These are phyloP conservation scores for Neurospora sp. DNA, from an alignment of 495 filamentous ascomycete genomes.

Conservation along the genomic window DNA sequence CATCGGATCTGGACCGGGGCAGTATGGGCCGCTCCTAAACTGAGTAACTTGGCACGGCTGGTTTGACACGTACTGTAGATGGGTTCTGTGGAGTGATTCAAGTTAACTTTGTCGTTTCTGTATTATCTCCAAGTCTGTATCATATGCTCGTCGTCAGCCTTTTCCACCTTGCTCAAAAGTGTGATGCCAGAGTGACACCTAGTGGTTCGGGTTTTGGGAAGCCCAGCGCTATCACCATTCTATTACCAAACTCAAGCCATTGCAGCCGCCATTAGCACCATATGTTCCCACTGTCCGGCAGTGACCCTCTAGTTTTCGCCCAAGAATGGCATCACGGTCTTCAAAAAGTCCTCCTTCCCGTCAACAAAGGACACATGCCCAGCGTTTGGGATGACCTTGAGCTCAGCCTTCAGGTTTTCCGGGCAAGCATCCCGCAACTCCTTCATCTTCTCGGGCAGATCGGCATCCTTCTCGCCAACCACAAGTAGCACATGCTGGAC, in stretches of 20 bases:
- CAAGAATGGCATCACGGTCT: background rate
- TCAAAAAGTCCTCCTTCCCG: slow-evolving; percentile 11
- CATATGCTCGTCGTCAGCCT: background rate
- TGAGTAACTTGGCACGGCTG: background rate
- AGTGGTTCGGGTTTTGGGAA: background rate
- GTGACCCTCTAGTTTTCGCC: background rate
- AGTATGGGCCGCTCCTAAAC: background rate
- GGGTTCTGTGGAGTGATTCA: background rate
- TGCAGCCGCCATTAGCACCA: background rate
- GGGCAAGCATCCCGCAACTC: slow-evolving; percentile 7
- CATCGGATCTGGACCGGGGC: background rate
- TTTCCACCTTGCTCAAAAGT: background rate
- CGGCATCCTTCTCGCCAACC: slow-evolving; percentile 22
- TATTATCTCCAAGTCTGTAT: background rate
- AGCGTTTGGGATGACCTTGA: slow-evolving; percentile 13
- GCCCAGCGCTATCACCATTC: background rate
- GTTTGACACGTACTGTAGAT: background rate
- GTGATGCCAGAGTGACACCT: background rate
- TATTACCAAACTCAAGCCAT: background rate
- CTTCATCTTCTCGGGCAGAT: slow-evolving; percentile 17
- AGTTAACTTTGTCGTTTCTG: background rate
- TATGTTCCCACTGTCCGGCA: background rate
- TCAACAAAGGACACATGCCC: slow-evolving; percentile 20
- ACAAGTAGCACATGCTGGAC: slow-evolving; percentile 18
- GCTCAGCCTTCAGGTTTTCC: background rate